These are phyloP conservation scores for Oryza punctata DNA, from an alignment of 176 grass and related monocot species.

Conservation along the genomic window DNA sequence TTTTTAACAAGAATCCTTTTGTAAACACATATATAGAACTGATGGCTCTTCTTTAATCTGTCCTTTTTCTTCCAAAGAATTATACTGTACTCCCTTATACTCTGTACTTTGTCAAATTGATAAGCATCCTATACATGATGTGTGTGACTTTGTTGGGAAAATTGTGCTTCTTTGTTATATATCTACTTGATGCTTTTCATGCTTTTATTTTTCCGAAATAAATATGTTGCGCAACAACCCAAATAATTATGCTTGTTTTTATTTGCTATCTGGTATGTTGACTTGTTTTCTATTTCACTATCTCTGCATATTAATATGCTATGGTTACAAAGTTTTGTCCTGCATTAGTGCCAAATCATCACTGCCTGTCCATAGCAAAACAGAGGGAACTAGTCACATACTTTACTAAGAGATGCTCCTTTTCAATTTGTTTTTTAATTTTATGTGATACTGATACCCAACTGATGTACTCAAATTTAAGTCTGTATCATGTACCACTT, in stretches of 20 bases:
- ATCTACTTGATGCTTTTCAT: background rate
- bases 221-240: background rate
- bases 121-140: slow-evolving; percentile 2
- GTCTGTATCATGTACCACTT: background rate
- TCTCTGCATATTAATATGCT: background rate
- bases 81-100: background rate
- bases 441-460: background rate
- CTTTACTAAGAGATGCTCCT: slow-evolving; percentile 1
- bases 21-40: background rate
- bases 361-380: background rate
- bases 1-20: background rate
- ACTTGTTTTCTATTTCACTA: background rate
- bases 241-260: slow-evolving; percentile 2
- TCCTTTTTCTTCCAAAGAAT: background rate
- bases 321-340: background rate
- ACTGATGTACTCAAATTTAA: background rate
- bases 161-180: background rate
- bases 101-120: background rate
- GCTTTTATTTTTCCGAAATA: background rate
- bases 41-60: background rate
- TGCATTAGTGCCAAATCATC: background rate
- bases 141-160: background rate
- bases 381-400: background rate
- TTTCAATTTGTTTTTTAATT: background rate
- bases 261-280: background rate